A percentile compares a stretch with the other conserved stretches of the same genome.
These are phyloP conservation scores for Allomyces macrogynus DNA, from an alignment of 192 early-diverging fungal species.

Conservation along the genomic window DNA sequence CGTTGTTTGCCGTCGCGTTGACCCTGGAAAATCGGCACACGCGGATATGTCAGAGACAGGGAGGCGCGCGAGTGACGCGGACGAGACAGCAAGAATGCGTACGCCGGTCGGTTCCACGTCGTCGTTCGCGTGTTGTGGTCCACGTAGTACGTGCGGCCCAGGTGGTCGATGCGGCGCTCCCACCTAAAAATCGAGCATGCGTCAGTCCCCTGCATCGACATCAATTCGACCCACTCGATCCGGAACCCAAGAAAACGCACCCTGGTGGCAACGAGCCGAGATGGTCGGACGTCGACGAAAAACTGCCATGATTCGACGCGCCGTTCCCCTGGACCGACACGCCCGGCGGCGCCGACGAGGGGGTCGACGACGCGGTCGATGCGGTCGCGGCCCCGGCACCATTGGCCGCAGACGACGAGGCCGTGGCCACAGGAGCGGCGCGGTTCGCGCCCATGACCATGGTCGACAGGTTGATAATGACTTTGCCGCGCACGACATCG, in stretches of 20 bases:
- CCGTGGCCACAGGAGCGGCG: constrained; percentile 7
- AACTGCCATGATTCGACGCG: not conserved
- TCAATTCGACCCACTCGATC: no score
- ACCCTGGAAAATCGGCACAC: no score
- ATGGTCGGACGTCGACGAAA: constrained; percentile 17
- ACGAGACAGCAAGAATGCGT: not conserved
- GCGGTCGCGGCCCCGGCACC: no score
- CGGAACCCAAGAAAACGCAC: not conserved
- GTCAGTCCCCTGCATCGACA: no score
- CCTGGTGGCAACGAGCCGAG: constrained; percentile 28
- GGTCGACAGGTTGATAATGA: constrained; percentile 54
- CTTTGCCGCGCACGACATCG: constrained; percentile 68
- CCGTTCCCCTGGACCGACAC: no score
- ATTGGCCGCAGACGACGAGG: not conserved
- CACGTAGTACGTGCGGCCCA: constrained; percentile 89
- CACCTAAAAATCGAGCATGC: constrained; percentile 32
- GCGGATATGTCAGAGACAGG: no score
- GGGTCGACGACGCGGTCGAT: no score
- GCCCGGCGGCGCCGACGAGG: no score
- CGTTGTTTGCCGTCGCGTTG: not conserved
- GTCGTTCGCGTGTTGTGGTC: constrained; percentile 93
- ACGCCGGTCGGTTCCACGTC: constrained; percentile 61
- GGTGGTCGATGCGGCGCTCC: constrained; percentile 86
- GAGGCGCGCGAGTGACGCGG: no score
- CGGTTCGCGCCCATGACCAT: constrained; percentile 26